Evolutionary conservation across 495 filamentous ascomycete genomes (phyloP), one percentile per base, ranked within the genome.

Genomic region (Penicillium waksmanii): DNA sequence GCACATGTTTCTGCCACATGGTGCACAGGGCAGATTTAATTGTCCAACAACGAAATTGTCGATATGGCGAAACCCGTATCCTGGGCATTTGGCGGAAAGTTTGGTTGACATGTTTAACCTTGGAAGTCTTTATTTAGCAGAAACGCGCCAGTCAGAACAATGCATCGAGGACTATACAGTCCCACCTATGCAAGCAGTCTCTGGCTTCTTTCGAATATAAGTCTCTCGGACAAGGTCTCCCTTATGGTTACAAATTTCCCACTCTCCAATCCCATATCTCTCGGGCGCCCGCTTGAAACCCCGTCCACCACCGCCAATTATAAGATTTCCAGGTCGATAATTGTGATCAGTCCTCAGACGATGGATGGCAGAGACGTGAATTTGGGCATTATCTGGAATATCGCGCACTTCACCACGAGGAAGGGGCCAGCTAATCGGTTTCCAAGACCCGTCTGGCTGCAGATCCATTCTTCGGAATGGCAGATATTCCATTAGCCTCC

Each of bases 381-480:
- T 79, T 38, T 84, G 75, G 0, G 83, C 88, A 50, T 84, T 77
- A 12, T 82, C 73, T 0, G 91, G 91, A 10, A 95, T 89, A 66
- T 93, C 91, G 1, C 91, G 81, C 3, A 86, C 83, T 67, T 92
- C 90, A 10, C 90, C 91, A 33, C 82, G 80, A 0, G 89, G 89
- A 3, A 92, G 68, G 0, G 91, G 91, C 85, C 89, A 91, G 8
- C 84, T 70, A 54, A 93, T 92, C 0, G 85, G 84, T 62, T 86
- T 86, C 90, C 91, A 93, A 2, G 83, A 82, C 2, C 89, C 89
- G 58, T 92, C 86, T 0, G 76, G 55, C 43, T 82, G 79, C 15
- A 92, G 66, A 64, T 91, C 89, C 88, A 93, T 89, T 17, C 91
- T 78, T 5, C 88, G 81, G 69, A 93, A 92, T 2, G 90, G 90